Percentiles rank a stretch among this genome's conserved stretches.
These are phyloP conservation scores for Craterostigma plantagineum DNA, from an alignment of 257 asterid species.

Conservation along the genomic window DNA sequence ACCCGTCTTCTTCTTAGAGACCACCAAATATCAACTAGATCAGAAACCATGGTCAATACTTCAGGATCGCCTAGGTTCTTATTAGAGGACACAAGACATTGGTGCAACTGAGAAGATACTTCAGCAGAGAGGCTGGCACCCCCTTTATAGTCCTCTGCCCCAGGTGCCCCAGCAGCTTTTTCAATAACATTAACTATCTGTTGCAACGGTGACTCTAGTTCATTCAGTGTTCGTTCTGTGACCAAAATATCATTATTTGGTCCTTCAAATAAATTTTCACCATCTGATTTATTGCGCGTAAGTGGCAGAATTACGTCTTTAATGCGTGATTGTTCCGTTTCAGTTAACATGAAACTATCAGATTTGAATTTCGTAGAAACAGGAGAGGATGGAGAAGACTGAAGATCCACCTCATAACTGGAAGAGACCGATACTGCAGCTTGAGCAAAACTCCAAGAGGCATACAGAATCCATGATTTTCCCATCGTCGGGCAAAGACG, in stretches of 20 bases:
- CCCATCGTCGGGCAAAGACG: slow-evolving; percentile 85
- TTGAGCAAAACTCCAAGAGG: slow-evolving; percentile 83
- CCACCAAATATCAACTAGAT: slow-evolving; percentile 69
- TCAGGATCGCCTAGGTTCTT: slow-evolving; percentile 27
- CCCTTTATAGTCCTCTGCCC: slow-evolving; percentile 37
- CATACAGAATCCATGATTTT: slow-evolving; percentile 88
- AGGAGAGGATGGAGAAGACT: slow-evolving; percentile 47
- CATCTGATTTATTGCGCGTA: slow-evolving; percentile 20
- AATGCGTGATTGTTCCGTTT: slow-evolving; percentile 47
- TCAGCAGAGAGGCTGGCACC: slow-evolving; percentile 34
- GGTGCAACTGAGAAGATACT: slow-evolving; percentile 52
- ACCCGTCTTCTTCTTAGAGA: slow-evolving; percentile 72
- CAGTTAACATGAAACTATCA: slow-evolving; percentile 48
- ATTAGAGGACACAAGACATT: slow-evolving; percentile 29
- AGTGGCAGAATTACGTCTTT: slow-evolving; percentile 31
- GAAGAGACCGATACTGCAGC: slow-evolving; percentile 47
- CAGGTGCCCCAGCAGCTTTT: slow-evolving; percentile 61
- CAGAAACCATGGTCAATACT: slow-evolving; percentile 26
- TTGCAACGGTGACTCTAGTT: slow-evolving; percentile 23
- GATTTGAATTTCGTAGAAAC: slow-evolving; percentile 61
- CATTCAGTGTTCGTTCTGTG: slow-evolving; percentile 22
- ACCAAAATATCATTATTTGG: slow-evolving; percentile 16
- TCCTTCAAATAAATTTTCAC: slow-evolving; percentile 23
- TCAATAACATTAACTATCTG: slow-evolving; percentile 49
- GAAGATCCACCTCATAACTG: slow-evolving; percentile 19